Conservation (phyloP, 2,329 filamentous ascomycete genomes). For the Ophiostoma tasmaniense region DNA sequence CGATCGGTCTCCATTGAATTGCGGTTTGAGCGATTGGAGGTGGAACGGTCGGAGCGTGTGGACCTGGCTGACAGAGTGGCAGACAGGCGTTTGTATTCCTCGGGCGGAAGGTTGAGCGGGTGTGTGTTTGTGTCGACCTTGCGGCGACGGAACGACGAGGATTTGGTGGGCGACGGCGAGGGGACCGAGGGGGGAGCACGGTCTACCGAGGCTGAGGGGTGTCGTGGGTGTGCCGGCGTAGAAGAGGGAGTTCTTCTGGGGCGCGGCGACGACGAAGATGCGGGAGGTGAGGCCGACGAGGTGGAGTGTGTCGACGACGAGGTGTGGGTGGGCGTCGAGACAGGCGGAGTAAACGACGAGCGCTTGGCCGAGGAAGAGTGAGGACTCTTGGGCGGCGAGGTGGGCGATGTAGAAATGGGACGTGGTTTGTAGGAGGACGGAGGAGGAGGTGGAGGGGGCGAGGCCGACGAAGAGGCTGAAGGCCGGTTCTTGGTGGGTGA, state of each 20-base stretch:
- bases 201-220: background rate
- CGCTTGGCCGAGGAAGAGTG: background rate
- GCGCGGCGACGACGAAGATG: conserved; percentile 6
- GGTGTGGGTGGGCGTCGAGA: conserved; percentile 5
- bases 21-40: conserved; percentile 42
- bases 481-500: conserved; percentile 8
- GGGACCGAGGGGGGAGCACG: background rate
- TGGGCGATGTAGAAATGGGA: background rate
- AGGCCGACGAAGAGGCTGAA: conserved; percentile 8
- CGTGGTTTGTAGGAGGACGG: background rate
- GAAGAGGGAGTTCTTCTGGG: conserved; percentile 8
- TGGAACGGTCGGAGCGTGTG: conserved; percentile 44
- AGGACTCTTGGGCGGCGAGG: conserved; percentile 2
- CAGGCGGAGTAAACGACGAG: conserved; percentile 3
- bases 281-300: conserved; percentile 10
- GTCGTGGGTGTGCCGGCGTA: background rate
- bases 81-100: conserved; percentile 72
- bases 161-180: conserved; percentile 30
- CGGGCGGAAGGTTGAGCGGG: conserved; percentile 81
- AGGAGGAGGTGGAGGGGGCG: conserved; percentile 5
- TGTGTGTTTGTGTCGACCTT: conserved; percentile 65
- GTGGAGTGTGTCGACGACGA: background rate
- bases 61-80: conserved; percentile 32
- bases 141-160: conserved; percentile 39
- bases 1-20: conserved; percentile 72